These are phyloP conservation scores for Diaporthe citri DNA, from an alignment of 2,329 filamentous ascomycete species.

Conservation along the genomic window DNA sequence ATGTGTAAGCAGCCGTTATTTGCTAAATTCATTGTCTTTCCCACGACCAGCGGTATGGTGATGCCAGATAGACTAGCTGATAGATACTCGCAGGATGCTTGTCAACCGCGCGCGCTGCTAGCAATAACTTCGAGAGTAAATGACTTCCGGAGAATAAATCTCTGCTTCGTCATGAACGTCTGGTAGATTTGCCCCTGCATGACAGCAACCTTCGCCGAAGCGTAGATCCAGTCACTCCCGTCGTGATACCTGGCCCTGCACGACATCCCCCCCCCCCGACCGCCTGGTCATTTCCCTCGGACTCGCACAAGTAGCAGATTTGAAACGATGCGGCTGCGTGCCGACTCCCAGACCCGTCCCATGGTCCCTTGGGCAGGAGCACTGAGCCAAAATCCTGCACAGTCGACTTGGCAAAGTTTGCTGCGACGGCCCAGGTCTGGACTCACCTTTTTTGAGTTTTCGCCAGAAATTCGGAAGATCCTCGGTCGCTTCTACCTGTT, in stretches of 20 bases:
- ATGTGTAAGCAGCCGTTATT: not conserved
- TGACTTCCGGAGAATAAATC: not conserved
- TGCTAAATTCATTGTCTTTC: not conserved
- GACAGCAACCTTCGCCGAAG: not conserved
- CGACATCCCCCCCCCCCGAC: not conserved
- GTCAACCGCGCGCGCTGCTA: not conserved
- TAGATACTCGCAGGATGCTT: not conserved
- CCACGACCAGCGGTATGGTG: not conserved
- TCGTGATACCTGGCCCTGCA: not conserved
- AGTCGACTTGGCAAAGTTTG: constrained; percentile 19
- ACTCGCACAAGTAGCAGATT: not conserved
- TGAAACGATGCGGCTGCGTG: not conserved
- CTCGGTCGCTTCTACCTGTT: not conserved
- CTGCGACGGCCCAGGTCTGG: not conserved
- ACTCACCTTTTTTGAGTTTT: not conserved
- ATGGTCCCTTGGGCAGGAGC: not conserved
- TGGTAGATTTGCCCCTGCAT: constrained; percentile 25
- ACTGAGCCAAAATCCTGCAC: not conserved
- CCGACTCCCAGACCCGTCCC: not conserved
- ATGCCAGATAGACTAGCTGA: not conserved
- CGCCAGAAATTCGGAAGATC: not conserved
- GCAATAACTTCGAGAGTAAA: not conserved
- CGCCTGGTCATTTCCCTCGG: not conserved
- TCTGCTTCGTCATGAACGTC: not conserved
- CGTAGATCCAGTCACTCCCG: not conserved